Percentiles rank a stretch among this genome's conserved stretches.
These are phyloP conservation scores for Starmerella khaoyaiensis DNA, from an alignment of 805 yeast genomes.

Conservation along the genomic window DNA sequence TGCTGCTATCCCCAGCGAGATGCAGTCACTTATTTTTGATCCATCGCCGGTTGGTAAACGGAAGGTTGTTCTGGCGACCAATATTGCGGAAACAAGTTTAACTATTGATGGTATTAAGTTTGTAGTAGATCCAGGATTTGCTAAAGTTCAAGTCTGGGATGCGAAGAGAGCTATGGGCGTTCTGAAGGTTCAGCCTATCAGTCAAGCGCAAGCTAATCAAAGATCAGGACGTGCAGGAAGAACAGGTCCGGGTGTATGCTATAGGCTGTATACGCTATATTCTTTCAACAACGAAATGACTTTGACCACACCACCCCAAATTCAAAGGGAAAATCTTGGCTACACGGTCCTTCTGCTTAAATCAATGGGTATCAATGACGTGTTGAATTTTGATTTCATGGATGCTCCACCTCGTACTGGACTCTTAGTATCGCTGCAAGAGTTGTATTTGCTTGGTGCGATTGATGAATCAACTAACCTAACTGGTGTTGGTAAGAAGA, in stretches of 20 bases:
- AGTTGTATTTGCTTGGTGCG: slow-evolving; percentile 79
- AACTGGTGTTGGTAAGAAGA: slow-evolving; percentile 63
- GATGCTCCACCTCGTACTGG: slow-evolving; percentile 74
- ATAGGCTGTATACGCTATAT: slow-evolving; percentile 73
- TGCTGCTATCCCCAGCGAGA: slow-evolving; percentile 78
- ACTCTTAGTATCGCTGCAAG: slow-evolving; percentile 60
- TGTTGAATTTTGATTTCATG: slow-evolving; percentile 75
- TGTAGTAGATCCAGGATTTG: slow-evolving; percentile 91
- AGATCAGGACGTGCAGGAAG: slow-evolving; percentile 98
- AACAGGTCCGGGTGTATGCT: slow-evolving; percentile 93
- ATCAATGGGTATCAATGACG: slow-evolving; percentile 73
- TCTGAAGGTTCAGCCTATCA: slow-evolving; percentile 72
- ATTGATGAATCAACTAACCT: slow-evolving; percentile 68
- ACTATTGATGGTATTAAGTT: slow-evolving; percentile 92
- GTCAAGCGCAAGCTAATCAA: slow-evolving; percentile 92
- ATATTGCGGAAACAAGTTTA: slow-evolving; percentile 92
- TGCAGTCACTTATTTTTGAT: slow-evolving; percentile 70
- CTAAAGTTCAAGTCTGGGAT: slow-evolving; percentile 80
- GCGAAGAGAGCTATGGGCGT: slow-evolving; percentile 83
- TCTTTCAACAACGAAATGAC: slow-evolving; percentile 68
- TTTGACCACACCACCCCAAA: slow-evolving; percentile 77
- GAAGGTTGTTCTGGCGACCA: slow-evolving; percentile 87
- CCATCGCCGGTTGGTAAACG: slow-evolving; percentile 69
- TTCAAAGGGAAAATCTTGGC: slow-evolving; percentile 69
- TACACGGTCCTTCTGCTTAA: slow-evolving; percentile 62